Evolutionary conservation across 2,329 filamentous ascomycete species (phyloP).

Genomic region (Aureobasidium subglaciale): DNA sequence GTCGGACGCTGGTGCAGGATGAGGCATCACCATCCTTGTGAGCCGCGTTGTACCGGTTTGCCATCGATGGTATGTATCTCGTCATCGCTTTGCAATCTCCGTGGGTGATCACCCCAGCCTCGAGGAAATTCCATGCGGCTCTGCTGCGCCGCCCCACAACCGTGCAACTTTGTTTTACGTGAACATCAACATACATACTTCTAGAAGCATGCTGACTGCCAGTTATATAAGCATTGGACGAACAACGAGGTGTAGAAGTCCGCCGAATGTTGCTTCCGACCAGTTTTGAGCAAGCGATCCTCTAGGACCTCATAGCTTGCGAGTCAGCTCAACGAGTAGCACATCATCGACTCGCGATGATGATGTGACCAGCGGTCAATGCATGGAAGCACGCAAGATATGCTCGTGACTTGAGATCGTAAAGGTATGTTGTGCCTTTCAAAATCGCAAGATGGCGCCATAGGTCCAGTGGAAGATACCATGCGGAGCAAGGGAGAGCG

Average conservation of each 20-base stretch:
- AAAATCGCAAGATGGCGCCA: constrained; percentile 9
- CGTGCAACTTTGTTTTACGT: background rate
- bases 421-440: background rate
- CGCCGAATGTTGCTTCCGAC: background rate
- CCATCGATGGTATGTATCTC: constrained; percentile 2
- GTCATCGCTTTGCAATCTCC: background rate
- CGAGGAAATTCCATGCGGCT: background rate
- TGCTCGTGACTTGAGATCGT: background rate
- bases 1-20: background rate
- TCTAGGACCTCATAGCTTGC: too few relatives aligned
- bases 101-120: background rate
- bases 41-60: background rate
- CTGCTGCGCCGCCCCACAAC: constrained; percentile 1
- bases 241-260: too few relatives aligned
- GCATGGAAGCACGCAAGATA: background rate
- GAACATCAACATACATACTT: background rate
- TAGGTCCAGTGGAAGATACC: background rate
- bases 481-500: background rate
- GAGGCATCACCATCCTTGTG: background rate
- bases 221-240: too few relatives aligned
- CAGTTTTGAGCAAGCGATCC: too few relatives aligned
- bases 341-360: background rate
- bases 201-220: background rate
- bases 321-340: background rate
- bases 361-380: background rate